phyloP scores from a whole-genome alignment of 2,329 filamentous ascomycete species.

The Cercospora sp. region DNA sequence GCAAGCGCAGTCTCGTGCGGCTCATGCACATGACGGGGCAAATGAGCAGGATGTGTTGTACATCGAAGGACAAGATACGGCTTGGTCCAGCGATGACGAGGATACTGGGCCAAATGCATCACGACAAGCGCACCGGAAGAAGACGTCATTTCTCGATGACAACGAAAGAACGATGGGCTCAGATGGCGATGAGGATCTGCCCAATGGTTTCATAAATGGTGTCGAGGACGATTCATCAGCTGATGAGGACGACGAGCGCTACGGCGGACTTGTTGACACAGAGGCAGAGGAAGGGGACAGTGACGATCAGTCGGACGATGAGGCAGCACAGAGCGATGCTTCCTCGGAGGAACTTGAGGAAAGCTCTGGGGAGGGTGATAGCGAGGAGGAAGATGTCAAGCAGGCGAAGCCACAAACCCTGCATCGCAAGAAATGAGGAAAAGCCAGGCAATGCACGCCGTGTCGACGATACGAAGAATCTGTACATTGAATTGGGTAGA shows the following conservation, averaged over 20 bases:
- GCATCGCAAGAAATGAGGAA: constrained; percentile 23
- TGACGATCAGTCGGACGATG: constrained; percentile 32
- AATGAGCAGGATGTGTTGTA: constrained; percentile 78
- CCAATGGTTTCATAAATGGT: constrained; percentile 23
- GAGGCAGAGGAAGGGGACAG: constrained; percentile 53
- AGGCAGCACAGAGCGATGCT: constrained; percentile 15
- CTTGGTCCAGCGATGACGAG: constrained; percentile 54
- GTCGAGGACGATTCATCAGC: constrained; percentile 23
- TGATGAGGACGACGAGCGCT: constrained; percentile 28
- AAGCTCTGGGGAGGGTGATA: constrained; percentile 45
- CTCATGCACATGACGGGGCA: constrained; percentile 58
- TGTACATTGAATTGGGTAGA: constrained; percentile 14
- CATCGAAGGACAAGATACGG: constrained; percentile 76
- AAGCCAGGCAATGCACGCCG: background rate
- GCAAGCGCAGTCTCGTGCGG: constrained; percentile 51
- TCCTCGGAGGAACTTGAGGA: constrained; percentile 44
- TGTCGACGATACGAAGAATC: background rate
- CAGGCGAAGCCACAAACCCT: constrained; percentile 24
- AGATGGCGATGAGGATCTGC: constrained; percentile 13
- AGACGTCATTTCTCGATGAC: constrained; percentile 13
- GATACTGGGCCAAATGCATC: constrained; percentile 46
- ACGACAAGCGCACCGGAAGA: constrained; percentile 33
- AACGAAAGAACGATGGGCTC: constrained; percentile 23
- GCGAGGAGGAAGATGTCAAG: constrained; percentile 26
- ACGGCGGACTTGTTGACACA: constrained; percentile 51